Evolutionary conservation across 805 yeast species (phyloP), one percentile per base, ranked within the genome.

Genomic region (Candida adriatica): DNA sequence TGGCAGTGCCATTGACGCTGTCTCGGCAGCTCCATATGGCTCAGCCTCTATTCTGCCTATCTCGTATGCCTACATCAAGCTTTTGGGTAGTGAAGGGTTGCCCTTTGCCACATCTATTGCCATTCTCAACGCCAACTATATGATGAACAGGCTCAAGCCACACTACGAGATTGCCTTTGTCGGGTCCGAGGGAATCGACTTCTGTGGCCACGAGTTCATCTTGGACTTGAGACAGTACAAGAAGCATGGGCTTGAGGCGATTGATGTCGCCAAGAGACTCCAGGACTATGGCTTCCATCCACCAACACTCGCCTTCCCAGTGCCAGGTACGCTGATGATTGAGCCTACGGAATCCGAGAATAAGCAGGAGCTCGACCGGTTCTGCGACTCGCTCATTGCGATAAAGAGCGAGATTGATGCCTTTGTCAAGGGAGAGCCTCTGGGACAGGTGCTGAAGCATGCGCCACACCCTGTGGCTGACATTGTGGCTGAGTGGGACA

Each of bases 231-330:
- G 97, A 57, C 84, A 79, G 20, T 85, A 79, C 66, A 87, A 88
- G 60, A 58, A 70, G 2, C 43, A 66, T 17, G 94, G 94, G 15
- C 68, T 90, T 33, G 96, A 92, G 62, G 96, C 96, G 14, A 85
- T 90, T 47, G 98, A 92, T 56, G 78, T 92, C 38, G 97, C 98
- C 35, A 92, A 92, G 66, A 76, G 98, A 59, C 69, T 92, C 39
- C 97, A 92, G 62, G 98, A 92, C 62, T 92, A 90, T 56, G 96
- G 97, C 1, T 92, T 92, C 75, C 98, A 92, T 60, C 96, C 96
- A 1, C 98, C 98, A 41, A 92, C 98, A 16, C 79, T 92, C 84
- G 92, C 97, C 3, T 92, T 92, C 84, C 98, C 98, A 8, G 94
- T 92, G 31, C 90, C 96, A 5, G 95, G 94, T 41, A 92, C 98